Evolutionary conservation across 2,329 filamentous ascomycete species (phyloP), one percentile per base, ranked within the genome.

Genomic region (Ustulina deusta): DNA sequence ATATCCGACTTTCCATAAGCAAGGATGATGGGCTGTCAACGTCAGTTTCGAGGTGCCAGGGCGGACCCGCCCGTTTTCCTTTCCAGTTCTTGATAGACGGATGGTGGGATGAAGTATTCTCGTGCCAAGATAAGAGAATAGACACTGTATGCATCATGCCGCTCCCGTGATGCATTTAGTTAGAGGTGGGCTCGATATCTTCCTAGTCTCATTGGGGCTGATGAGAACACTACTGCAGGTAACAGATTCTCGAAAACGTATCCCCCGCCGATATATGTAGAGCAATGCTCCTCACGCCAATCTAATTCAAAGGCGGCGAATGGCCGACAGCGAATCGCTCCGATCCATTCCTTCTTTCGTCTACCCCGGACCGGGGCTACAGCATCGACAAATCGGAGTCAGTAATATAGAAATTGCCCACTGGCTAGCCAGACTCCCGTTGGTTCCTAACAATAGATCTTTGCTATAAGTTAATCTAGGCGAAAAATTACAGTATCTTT

Each of bases 31-130:
- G 17, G 15, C 20, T 27, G 17, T 32, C 20, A 17, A 34, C 25
- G 22, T 60, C 11, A 54, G 22, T 6, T 22, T 48, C 11, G n/a
- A 27, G 5, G 42, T 34, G 52, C 36, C 40, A 65, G 48, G 62
- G 38, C 56, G 38, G 29, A 10, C 36, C 55, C 55, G 48, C 29
- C 55, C 56, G 56, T 42, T 22, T 38, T 58, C 13, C 25, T 40
- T 9, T 34, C n/a, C 15, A 51, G 11, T 38, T 22, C 44, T n/a
- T n/a, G 9, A 48, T 42, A n/a, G 38, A 25, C 10, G 13, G 34
- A 49, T 38, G 20, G 42, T n/a, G n/a, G n/a, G 9, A 34, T 38
- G 17, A 54, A 17, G 32, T 42, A 32, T 27, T 55, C 11, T 22
- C 34, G 20, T 3, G 52, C 52, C 20, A 27, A 55, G 52, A 25